Evolutionary conservation across 2,329 filamentous ascomycete genomes (phyloP).

Genomic region (Coniochaeta hoffmannii): DNA sequence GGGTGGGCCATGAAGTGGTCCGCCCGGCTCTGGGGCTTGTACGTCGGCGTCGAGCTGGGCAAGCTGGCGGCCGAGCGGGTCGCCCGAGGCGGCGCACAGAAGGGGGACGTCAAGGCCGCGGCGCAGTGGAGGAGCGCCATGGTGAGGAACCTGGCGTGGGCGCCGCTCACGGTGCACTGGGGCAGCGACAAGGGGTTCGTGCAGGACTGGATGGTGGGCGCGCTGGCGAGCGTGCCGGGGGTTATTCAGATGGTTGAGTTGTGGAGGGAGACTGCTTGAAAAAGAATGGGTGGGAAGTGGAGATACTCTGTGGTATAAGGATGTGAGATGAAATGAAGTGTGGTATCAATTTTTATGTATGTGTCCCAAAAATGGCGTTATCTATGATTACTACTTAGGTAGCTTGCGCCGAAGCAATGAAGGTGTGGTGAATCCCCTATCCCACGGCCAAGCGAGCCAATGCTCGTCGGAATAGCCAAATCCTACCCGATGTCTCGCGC

Average conservation of each 20-base stretch:
- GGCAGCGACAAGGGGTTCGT: constrained; percentile 56
- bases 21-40: constrained; percentile 71
- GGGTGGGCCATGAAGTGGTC: constrained; percentile 62
- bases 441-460: neutral
- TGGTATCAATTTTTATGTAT: constrained; percentile 1
- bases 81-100: constrained; percentile 18
- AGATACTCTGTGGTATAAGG: too few species aligned
- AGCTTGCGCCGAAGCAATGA: neutral
- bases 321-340: neutral
- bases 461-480: too few species aligned
- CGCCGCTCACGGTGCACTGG: constrained; percentile 80
- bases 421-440: neutral
- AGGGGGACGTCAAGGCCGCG: constrained; percentile 21
- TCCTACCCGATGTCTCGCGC: neutral
- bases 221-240: constrained; percentile 37
- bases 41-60: constrained; percentile 69
- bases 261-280: constrained; percentile 31
- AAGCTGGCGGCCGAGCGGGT: constrained; percentile 46
- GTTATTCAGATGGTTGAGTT: constrained; percentile 35
- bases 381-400: neutral
- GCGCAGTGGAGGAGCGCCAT: constrained; percentile 58
- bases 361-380: neutral
- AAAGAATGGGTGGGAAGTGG: neutral
- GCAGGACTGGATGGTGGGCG: constrained; percentile 31
- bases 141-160: constrained; percentile 65